Percentiles rank a stretch among this genome's conserved stretches.
Conservation (phyloP, 2,329 filamentous ascomycete genomes). For the Hypoxylon sp. region DNA sequence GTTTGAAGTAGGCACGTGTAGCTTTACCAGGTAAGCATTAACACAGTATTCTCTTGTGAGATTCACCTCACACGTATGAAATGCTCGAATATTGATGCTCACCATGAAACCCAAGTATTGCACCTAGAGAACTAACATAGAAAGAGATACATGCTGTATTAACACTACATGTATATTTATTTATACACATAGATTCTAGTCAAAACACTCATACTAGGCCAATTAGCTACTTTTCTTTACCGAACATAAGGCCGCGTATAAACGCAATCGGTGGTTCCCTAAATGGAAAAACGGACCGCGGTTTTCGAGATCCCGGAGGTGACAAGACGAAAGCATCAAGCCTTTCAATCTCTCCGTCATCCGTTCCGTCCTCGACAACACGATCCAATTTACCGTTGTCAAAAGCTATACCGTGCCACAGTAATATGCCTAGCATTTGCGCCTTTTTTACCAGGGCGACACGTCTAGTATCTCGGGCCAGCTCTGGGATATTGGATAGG, state of each 20-base stretch:
- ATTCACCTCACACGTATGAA: background rate
- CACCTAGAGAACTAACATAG: background rate
- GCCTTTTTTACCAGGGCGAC: conserved; percentile 56
- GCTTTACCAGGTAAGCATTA: too few relatives aligned
- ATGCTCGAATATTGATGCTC: background rate
- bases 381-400: conserved; percentile 70
- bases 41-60: background rate
- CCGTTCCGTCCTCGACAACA: conserved; percentile 63
- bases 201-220: background rate
- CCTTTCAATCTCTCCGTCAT: conserved; percentile 65
- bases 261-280: conserved; percentile 27
- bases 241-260: conserved; percentile 31
- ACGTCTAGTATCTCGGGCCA: conserved; percentile 44
- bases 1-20: too few relatives aligned
- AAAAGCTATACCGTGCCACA: conserved; percentile 74
- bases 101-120: background rate
- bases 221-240: conserved; percentile 29
- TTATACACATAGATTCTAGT: conserved; percentile 7
- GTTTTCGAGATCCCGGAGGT: conserved; percentile 15
- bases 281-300: conserved; percentile 20
- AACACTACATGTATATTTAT: conserved; percentile 8
- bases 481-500: conserved; percentile 50
- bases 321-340: conserved; percentile 55
- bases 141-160: background rate
- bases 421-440: conserved; percentile 64